A percentile compares a stretch with the other conserved stretches of the same genome.
Evolutionary conservation across 179 eudicot species (phyloP).

Genomic region (Silene noctiflora): DNA sequence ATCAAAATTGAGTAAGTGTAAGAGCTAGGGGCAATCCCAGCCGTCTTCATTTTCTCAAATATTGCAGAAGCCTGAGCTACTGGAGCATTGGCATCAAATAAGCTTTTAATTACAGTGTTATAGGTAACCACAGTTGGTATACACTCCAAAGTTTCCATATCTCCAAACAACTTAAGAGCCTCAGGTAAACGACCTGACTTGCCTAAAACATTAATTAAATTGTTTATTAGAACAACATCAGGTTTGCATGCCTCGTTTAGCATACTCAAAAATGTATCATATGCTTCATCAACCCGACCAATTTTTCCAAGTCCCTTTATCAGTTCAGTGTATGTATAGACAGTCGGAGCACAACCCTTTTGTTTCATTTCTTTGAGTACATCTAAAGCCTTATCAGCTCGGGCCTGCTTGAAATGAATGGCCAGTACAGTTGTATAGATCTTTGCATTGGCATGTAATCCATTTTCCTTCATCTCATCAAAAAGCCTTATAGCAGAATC

Average conservation of each 20-base stretch:
- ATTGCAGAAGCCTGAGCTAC: conserved; percentile 46
- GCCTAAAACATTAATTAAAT: conserved; percentile 73
- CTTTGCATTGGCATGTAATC: conserved; percentile 71
- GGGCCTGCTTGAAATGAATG: conserved; percentile 60
- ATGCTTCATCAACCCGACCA: conserved; percentile 74
- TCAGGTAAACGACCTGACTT: conserved; percentile 61
- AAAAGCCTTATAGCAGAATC: conserved; percentile 74
- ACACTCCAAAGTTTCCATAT: conserved; percentile 64
- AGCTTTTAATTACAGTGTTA: conserved; percentile 68
- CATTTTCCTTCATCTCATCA: conserved; percentile 84
- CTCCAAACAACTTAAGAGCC: conserved; percentile 68
- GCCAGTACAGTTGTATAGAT: conserved; percentile 74
- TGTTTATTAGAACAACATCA: conserved; percentile 83
- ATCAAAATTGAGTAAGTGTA: conserved; percentile 88
- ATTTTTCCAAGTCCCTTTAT: conserved; percentile 76
- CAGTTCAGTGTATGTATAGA: conserved; percentile 86
- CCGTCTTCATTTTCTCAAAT: conserved; percentile 72
- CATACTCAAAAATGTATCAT: conserved; percentile 56
- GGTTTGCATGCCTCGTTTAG: conserved; percentile 76
- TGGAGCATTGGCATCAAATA: conserved; percentile 70
- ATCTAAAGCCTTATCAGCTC: conserved; percentile 55
- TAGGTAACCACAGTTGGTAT: conserved; percentile 86
- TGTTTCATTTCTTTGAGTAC: conserved; percentile 72
- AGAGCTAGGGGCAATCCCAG: conserved; percentile 63
- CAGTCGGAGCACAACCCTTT: conserved; percentile 68